Base-by-base conservation (phyloP, 257 asterid genomes). In the Eucommia ulmoides region DNA sequence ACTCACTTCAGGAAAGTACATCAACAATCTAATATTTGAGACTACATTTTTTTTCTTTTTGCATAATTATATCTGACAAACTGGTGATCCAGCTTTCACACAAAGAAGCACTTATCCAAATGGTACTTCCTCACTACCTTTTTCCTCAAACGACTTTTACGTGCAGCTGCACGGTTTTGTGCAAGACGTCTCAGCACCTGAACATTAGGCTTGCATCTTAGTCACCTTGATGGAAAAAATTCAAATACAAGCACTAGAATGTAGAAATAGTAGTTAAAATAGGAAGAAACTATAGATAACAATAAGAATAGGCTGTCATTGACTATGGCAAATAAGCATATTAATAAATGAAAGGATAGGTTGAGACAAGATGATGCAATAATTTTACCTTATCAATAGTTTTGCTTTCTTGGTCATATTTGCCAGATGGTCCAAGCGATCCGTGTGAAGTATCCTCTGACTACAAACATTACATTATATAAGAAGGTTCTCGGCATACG, bases 151-250 rank as follows among this genome's bases (percentile, higher is more conserved):
- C 93, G 98, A 63, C 96, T 82, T 70, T 85, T 85, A 50, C 92
- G 92, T 67, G 98, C 96, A 68, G 96, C 94, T 67, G 85, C 94
- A 1, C 98, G 96, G 69, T 89, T 85, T 69, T 89, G 98, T 24
- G 96, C 94, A 20, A 89, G 88, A 20, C 96, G 98, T 74, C 96
- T 80, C 62, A 50, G 25, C 58, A 69, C 94, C 97, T 85, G 61
- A 41, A 35, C 65, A n/a, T 19, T 33, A 53, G 56, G n/a, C n/a
- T n/a, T n/a, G n/a, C n/a, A n/a, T n/a, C n/a, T n/a, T n/a, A n/a
- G n/a, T n/a, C n/a, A n/a, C n/a, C n/a, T n/a, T n/a, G n/a, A n/a
- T n/a, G n/a, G n/a, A n/a, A n/a, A n/a, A n/a, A n/a, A n/a, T n/a
- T n/a, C n/a, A n/a, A n/a, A n/a, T n/a, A n/a, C n/a, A n/a, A n/a